Evolutionary conservation across 139 green algal species (phyloP), one percentile per base, ranked within the genome.

Genomic region (Pycnococcus provasolii): DNA sequence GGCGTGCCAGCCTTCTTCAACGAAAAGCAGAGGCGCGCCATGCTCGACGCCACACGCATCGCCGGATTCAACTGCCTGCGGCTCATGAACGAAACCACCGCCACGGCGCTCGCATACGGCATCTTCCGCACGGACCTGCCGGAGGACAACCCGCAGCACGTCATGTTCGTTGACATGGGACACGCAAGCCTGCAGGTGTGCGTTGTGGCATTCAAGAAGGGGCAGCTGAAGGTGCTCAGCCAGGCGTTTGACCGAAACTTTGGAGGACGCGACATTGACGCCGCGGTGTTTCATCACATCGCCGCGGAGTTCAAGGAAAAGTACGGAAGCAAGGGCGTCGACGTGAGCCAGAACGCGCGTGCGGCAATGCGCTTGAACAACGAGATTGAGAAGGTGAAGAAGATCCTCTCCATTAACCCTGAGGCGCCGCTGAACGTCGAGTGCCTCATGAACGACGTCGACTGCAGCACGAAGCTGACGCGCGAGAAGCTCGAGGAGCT

Each of bases 41-140:
- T 83, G 60, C 58, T 84, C 8, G 79, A 84, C 43, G 79, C 79
- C 1, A 62, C 77, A 11, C 45, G 39, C 3, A 91, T 95, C 48
- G 86, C 87, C 4, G 86, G 88, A 26, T 70, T 97, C 4, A 91
- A 93, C 73, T 91, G 84, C 74, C 74, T 99, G 72, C 84, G 93
- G 40, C 79, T 99, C 48, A 84, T 99, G 74, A 89, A 96, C 71
- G 94, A 99, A 46, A 95, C 83, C 11, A 96, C 93, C 11, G 92
- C 93, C 62, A 94, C 87, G 1, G 93, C 94, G 3, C 84, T 99
- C 43, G 77, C 86, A 7, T 99, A 96, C 69, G 94, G 94, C 67
- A 99, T 99, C 71, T 99, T 93, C 85, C 97, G 97, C 77, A 96
- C 90, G 5, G 90, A 97, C 68, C 83, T 98, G 47, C 84, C 89